These are phyloP conservation scores for Naganishia onofrii DNA, from an alignment of 768 basidiomycete species.

Conservation along the genomic window DNA sequence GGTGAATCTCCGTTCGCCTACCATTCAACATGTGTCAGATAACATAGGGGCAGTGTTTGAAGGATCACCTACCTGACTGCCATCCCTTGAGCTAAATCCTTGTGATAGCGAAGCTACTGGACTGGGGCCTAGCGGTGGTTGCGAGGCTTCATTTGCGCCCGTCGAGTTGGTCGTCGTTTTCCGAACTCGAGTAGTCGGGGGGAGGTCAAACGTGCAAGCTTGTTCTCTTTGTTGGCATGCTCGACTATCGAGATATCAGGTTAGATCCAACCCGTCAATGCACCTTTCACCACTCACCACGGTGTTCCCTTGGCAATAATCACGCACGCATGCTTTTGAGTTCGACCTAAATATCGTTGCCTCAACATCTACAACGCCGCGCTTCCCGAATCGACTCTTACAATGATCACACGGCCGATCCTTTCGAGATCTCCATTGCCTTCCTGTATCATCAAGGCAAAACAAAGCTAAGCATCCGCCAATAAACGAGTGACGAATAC, in stretches of 20 bases:
- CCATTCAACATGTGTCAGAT: background rate
- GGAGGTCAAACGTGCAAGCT: conserved; percentile 14
- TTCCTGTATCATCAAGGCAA: background rate
- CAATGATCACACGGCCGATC: conserved; percentile 22
- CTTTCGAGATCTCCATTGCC: conserved; percentile 23
- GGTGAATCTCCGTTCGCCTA: conserved; percentile 20
- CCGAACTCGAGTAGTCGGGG: conserved; percentile 14
- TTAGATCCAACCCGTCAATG: background rate
- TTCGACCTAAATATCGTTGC: background rate
- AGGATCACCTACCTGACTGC: background rate
- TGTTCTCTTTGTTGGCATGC: conserved; percentile 21
- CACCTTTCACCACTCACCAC: conserved; percentile 2
- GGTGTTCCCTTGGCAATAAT: conserved; percentile 5
- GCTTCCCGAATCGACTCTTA: background rate
- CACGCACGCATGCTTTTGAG: conserved; percentile 22
- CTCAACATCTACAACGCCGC: background rate
- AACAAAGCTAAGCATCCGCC: background rate
- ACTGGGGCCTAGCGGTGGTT: background rate
- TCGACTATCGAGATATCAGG: background rate
- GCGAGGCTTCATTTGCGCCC: background rate
- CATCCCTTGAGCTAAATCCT: conserved; percentile 9
- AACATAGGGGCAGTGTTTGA: background rate
- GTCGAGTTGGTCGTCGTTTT: background rate
- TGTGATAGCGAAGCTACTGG: conserved; percentile 14
- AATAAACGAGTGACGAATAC: background rate